Conservation (phyloP, 2,329 filamentous ascomycete species). For the Trichoderma atroviride region DNA sequence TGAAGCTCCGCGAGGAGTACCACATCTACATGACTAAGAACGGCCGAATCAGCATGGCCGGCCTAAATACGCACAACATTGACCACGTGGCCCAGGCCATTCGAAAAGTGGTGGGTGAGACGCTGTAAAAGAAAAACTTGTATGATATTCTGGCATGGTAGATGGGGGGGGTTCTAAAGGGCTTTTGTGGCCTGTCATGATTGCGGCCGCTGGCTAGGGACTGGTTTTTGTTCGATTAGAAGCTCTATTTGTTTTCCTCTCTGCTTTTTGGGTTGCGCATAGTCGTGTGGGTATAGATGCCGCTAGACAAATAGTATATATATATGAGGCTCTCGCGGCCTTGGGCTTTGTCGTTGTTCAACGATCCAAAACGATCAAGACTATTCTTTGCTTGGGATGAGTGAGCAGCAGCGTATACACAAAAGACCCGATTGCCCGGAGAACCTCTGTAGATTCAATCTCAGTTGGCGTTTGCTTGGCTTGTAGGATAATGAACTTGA, state of each 20-base stretch:
- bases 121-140: constrained; percentile 31
- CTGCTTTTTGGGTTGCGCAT: neutral
- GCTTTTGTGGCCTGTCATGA: neutral
- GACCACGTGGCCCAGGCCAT: constrained; percentile 92
- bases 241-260: neutral
- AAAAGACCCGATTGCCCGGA: constrained; percentile 2
- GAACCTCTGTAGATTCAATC: neutral
- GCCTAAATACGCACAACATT: constrained; percentile 88
- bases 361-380: neutral
- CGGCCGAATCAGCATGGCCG: constrained; percentile 96
- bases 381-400: neutral
- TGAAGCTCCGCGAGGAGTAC: constrained; percentile 67
- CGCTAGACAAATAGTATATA: constrained; percentile 11
- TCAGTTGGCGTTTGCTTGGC: neutral
- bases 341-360: neutral
- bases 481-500: neutral
- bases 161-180: neutral
- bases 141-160: constrained; percentile 11
- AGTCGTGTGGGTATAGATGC: constrained; percentile 16
- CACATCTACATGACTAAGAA: constrained; percentile 97
- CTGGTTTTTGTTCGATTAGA: neutral
- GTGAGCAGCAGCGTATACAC: no score
- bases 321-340: neutral
- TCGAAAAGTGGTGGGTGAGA: constrained; percentile 70
- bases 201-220: neutral